A percentile compares a stretch with the other conserved stretches of the same genome.
These are phyloP conservation scores for Euphrasia confusa DNA, from an alignment of 257 asterid genomes.

Conservation along the genomic window DNA sequence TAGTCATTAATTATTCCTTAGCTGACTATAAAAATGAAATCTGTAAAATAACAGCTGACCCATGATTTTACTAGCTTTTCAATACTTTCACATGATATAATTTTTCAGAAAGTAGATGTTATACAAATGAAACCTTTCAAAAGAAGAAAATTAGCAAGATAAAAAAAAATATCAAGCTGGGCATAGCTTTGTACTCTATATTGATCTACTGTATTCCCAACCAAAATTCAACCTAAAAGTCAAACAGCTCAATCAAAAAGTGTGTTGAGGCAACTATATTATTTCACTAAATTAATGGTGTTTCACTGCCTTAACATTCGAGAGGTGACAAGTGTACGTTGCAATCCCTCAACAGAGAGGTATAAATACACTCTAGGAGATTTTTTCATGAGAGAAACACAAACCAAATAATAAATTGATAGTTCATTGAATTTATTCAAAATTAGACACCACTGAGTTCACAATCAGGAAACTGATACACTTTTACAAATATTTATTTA, in stretches of 20 bases:
- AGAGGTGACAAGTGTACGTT: not conserved
- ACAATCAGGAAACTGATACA: not conserved
- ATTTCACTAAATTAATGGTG: not conserved
- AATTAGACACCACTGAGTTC: not conserved
- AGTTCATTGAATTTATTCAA: not conserved
- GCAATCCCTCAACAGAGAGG: not conserved
- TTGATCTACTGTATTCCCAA: not conserved
- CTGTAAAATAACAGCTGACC: not conserved
- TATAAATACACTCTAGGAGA: not conserved
- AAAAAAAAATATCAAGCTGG: not conserved
- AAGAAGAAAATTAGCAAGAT: not conserved
- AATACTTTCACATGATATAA: not conserved
- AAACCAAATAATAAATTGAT: not conserved
- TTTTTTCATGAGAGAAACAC: slow-evolving; percentile 3
- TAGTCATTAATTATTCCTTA: not conserved
- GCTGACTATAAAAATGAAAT: not conserved
- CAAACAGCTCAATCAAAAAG: not conserved
- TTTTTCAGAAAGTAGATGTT: not conserved
- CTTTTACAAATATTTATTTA: not conserved
- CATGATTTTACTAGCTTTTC: slow-evolving; percentile 1
- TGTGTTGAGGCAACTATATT: not conserved
- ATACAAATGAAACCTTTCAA: not conserved
- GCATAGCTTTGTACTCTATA: not conserved
- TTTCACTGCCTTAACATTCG: not conserved
- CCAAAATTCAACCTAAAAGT: not conserved